Base-by-base conservation (phyloP, 2,329 filamentous ascomycete genomes). In the Fusarium coffeatum region DNA sequence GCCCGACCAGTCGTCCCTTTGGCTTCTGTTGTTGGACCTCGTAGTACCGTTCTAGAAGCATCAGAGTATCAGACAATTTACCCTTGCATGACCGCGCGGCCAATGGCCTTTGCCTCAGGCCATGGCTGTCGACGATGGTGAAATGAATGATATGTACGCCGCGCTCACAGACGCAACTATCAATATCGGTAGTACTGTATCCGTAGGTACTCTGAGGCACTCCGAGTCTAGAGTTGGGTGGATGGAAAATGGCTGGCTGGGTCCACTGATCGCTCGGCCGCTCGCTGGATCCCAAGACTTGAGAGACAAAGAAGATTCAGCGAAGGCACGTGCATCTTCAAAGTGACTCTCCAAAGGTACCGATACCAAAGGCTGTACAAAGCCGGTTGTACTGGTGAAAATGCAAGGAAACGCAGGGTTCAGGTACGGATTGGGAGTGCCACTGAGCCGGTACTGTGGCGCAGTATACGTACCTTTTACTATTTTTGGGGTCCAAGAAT, bases 401-500 rank as follows among this genome's bases (percentile, higher is more conserved):
- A 34, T 18, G 59, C 46, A 58, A 70, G 63, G 49, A 64, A 51
- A 45, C 25, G 43, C 55, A 69, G 58, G 64, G 67, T 61, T 58
- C 67, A 64, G 54, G 61, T 50, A 59, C 55, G 25, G 20, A 49
- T 34, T 28, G 22, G 61, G 61, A 45, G 61, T 72, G 69, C 42
- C 58, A 45, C 55, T 58, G 61, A 37, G 41, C 59, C 51, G 48
- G 59, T 49, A 51, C 60, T 55, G 66, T 73, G 71, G 71, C 71
- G 59, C 58, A 73, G 63, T 54, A 18, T 48, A 51, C 62, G 59
- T 61, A 55, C 57, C 41, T 5, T 15, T 25, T 58, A 61, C 73
- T 74, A 75, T 75, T 74, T 74, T 74, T 74, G 73, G 72, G 32
- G 56, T 54, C 56, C 57, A 55, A 58, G 60, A 58, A 66, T 49